These are phyloP conservation scores for Geranium rotundifolium DNA, from an alignment of 345 rosid species.

Conservation along the genomic window DNA sequence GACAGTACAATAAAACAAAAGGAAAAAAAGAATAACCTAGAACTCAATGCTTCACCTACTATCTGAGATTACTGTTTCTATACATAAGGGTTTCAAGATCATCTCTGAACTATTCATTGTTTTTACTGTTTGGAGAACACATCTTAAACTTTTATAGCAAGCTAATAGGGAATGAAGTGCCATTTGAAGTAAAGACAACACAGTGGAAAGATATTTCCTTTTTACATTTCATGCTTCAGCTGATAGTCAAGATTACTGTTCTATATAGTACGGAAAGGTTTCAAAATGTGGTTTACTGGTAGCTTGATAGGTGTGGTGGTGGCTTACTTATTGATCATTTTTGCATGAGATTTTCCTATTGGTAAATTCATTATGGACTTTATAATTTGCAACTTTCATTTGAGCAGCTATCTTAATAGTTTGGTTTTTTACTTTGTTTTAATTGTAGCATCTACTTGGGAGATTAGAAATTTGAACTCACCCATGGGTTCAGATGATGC, in stretches of 20 bases:
- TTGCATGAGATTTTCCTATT: background rate
- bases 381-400: background rate
- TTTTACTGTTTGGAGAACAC: background rate
- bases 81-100: no score
- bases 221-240: background rate
- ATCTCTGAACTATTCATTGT: slow-evolving; percentile 1
- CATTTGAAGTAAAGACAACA: background rate
- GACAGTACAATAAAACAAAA: background rate
- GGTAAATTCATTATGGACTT: slow-evolving; percentile 2
- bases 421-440: slow-evolving; percentile 3
- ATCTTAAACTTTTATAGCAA: background rate
- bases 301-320: background rate
- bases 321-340: background rate
- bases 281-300: background rate
- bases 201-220: background rate
- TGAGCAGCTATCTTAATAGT: background rate
- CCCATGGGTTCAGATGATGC: slow-evolving; percentile 47
- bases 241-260: background rate
- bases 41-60: no score
- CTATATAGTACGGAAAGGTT: background rate
- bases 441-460: slow-evolving; percentile 88
- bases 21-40: background rate
- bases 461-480: slow-evolving; percentile 53
- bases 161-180: background rate
- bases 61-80: no score